Conservation (phyloP, 2,329 filamentous ascomycete genomes). For the Xylaria sp. region DNA sequence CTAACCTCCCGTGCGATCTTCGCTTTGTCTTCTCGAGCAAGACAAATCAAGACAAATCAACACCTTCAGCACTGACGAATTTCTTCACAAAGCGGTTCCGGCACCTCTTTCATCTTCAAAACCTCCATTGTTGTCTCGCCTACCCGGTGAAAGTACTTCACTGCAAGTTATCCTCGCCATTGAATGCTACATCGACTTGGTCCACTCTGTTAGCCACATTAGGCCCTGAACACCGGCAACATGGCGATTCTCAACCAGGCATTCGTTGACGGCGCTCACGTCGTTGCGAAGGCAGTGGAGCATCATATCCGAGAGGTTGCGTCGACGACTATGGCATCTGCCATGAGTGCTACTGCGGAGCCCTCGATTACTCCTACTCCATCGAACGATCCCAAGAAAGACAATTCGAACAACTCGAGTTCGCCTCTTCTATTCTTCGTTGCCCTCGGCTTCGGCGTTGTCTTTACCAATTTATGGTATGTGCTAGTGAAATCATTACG, state of each 20-base stretch:
- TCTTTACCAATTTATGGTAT: constrained; percentile 98
- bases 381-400: constrained; percentile 21
- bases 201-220: constrained; percentile 1
- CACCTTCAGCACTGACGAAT: background rate
- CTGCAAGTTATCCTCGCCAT: constrained; percentile 1
- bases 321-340: constrained; percentile 7
- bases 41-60: background rate
- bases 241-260: constrained; percentile 38
- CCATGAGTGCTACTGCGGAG: constrained; percentile 3
- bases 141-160: background rate
- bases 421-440: constrained; percentile 88
- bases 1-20: background rate
- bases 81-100: constrained; percentile 1
- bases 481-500: constrained; percentile 31
- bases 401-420: constrained; percentile 47
- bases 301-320: constrained; percentile 25
- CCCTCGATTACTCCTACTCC: constrained; percentile 12
- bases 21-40: constrained; percentile 4
- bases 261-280: constrained; percentile 34
- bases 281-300: constrained; percentile 35
- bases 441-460: constrained; percentile 91
- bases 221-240: background rate
- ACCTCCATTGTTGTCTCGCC: constrained; percentile 2
- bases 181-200: constrained; percentile 2
- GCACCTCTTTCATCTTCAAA: background rate